Conservation (phyloP, 768 basidiomycete genomes). For the Agrocybe praecox region DNA sequence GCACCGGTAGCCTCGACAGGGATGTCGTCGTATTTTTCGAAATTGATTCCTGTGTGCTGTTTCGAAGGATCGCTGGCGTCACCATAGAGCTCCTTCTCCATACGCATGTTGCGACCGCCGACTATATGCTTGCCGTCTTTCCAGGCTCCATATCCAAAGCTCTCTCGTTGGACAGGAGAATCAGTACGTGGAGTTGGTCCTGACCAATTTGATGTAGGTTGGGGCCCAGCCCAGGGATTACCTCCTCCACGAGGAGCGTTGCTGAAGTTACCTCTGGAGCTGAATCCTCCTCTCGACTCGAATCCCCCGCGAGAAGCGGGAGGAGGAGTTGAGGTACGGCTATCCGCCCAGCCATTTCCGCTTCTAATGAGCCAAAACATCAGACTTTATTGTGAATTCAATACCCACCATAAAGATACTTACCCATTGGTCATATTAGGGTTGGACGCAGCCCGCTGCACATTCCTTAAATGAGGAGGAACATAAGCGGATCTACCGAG, state of each 20-base stretch:
- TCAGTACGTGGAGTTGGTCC: constrained; percentile 35
- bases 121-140: constrained; percentile 85
- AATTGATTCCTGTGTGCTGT: constrained; percentile 98
- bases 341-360: constrained; percentile 75
- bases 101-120: constrained; percentile 81
- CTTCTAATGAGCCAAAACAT: not conserved
- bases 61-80: constrained; percentile 83
- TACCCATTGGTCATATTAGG: constrained; percentile 67
- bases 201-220: constrained; percentile 37
- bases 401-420: constrained; percentile 14
- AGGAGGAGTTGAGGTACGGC: constrained; percentile 67
- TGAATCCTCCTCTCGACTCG: constrained; percentile 41
- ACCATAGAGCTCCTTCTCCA: constrained; percentile 97
- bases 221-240: constrained; percentile 42
- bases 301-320: constrained; percentile 45
- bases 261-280: constrained; percentile 40
- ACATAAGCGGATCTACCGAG: constrained; percentile 85
- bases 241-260: constrained; percentile 42
- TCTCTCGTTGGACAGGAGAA: constrained; percentile 47
- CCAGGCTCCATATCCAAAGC: constrained; percentile 77
- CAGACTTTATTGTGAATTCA: not conserved
- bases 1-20: constrained; percentile 98
- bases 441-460: constrained; percentile 83
- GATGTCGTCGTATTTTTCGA: constrained; percentile 99
- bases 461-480: constrained; percentile 83